Base-by-base conservation (phyloP, 2,329 filamentous ascomycete species). In the Fusarium tanahbumbuense region DNA sequence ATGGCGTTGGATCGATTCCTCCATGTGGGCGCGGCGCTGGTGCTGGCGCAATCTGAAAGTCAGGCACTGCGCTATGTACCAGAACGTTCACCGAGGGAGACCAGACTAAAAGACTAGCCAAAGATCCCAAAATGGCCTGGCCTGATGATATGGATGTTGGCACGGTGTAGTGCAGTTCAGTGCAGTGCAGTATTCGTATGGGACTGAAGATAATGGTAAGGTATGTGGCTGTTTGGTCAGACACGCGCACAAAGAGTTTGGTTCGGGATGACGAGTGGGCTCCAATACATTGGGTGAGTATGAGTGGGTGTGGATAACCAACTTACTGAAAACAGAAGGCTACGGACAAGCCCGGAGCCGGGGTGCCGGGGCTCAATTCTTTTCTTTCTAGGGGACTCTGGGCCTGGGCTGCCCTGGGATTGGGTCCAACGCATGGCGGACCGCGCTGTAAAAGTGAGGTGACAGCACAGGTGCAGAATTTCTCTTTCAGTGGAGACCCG, bases 41-140 rank as follows among this genome's bases (percentile, higher is more conserved):
- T 48, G 50, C 64, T 67, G 63, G 67, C 64, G 68, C 70, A 70
- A 67, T 64, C 68, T 64, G 65, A 64, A 61, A 67, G 60, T 64
- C 57, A 60, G 64, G 60, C 60, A 47, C 41, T 58, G 65, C 68
- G 71, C 75, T 74, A 75, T 68, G 27, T 68, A 78, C 76, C 50
- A 77, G 75, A 78, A 78, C 65, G 73, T 63, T 78, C 76, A 78
- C 76, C 76, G 76, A 77, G 72, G 68, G 59, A 60, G 40, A 61
- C n/a, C 52, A 69, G 53, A 52, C 74, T 74, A 76, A 60, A 60
- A 58, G 47, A 40, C 52, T 56, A 67, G 59, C 49, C 23, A 55
- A 32, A 54, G 56, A 42, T 53, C 70, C 63, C 59, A 65, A 72
- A 67, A 60, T 59, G 70, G 59, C 48, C 55, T 62, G 53, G 50